Evolutionary conservation across 208 protist genomes (phyloP).

Genomic region (Trypanosoma caninum): DNA sequence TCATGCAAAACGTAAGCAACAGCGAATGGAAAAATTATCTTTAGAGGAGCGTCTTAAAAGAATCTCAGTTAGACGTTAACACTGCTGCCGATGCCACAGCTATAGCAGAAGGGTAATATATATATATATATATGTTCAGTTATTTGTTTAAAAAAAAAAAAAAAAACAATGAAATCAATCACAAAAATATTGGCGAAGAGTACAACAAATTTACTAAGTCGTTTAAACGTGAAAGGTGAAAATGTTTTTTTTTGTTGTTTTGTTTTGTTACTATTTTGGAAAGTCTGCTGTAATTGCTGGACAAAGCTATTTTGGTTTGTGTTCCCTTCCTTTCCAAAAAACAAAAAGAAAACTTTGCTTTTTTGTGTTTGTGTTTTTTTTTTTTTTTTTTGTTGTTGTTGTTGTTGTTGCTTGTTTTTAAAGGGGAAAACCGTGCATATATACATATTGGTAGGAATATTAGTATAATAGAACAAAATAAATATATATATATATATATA

Average conservation of each 20-base stretch:
- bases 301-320: not conserved
- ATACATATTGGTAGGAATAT: too few species aligned
- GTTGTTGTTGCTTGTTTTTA: not conserved
- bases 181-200: not conserved
- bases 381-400: not conserved
- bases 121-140: not conserved
- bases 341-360: too few species aligned
- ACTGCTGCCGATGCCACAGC: not conserved
- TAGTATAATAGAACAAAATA: too few species aligned
- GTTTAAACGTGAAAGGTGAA: not conserved
- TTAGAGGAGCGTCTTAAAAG: constrained; percentile 71
- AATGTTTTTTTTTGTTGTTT: not conserved
- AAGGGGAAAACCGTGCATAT: too few species aligned
- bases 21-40: constrained; percentile 60
- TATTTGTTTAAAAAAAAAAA: not conserved
- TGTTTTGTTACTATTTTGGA: not conserved
- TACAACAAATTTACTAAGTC: not conserved
- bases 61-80: constrained; percentile 9
- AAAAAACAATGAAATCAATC: not conserved
- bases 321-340: not conserved
- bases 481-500: too few species aligned
- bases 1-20: constrained; percentile 68
- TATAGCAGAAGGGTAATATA: constrained; percentile 2
- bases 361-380: not conserved
- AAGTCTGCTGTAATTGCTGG: too few species aligned